phyloP scores from a whole-genome alignment of 768 basidiomycete species.

The Pholiota conissans region DNA sequence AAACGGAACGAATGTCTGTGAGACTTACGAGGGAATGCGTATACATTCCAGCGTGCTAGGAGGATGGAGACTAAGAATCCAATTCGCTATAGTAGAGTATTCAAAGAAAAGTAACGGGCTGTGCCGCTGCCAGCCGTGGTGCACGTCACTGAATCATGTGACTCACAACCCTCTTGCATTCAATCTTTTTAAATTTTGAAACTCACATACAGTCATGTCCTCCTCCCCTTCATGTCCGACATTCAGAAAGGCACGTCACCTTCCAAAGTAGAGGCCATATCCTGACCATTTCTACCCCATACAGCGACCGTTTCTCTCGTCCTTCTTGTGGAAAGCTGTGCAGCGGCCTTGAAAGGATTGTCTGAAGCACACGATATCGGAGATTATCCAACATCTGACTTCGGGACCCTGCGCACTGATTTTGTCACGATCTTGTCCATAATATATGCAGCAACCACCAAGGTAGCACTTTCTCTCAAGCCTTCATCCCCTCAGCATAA shows the following conservation, averaged over 20 bases:
- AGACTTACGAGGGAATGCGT: conserved; percentile 25
- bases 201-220: conserved; percentile 15
- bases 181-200: conserved; percentile 6
- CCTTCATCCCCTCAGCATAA: conserved; percentile 53
- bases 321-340: conserved; percentile 37
- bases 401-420: conserved; percentile 51
- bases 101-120: not conserved
- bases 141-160: conserved; percentile 21
- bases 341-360: conserved; percentile 32
- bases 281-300: conserved; percentile 3
- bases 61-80: conserved; percentile 2
- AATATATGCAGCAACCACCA: conserved; percentile 57
- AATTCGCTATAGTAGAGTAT: no score
- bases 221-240: conserved; percentile 32
- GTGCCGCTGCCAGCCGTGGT: not conserved
- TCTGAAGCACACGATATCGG: conserved; percentile 15
- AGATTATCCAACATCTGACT: conserved; percentile 24
- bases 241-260: conserved; percentile 36
- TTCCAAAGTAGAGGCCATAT: not conserved
- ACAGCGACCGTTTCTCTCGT: conserved; percentile 33
- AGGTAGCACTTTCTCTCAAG: conserved; percentile 62
- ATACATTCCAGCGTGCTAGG: conserved; percentile 24
- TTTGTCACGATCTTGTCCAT: conserved; percentile 57
- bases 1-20: conserved; percentile 5
- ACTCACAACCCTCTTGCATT: conserved; percentile 7